phyloP scores from a whole-genome alignment of 192 early-diverging fungal species.

The Geosiphon pyriformis region DNA sequence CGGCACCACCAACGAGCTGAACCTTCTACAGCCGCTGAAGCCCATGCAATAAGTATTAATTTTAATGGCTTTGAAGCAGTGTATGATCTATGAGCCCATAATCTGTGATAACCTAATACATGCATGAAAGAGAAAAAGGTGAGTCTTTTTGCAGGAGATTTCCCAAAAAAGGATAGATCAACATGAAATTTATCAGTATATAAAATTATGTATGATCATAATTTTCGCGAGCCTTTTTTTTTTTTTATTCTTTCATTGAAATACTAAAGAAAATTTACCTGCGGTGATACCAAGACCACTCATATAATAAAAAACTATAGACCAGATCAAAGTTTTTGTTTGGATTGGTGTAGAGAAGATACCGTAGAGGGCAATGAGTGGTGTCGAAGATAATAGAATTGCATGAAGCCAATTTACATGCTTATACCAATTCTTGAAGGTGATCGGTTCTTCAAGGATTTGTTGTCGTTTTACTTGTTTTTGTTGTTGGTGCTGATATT shows the following conservation, averaged over 20 bases:
- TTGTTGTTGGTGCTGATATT: not conserved
- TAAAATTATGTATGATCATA: not conserved
- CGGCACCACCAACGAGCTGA: slow-evolving; percentile 84
- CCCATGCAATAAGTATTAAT: slow-evolving; percentile 57
- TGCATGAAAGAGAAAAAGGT: not conserved
- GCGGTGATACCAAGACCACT: slow-evolving; percentile 89
- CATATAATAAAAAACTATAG: slow-evolving; percentile 64
- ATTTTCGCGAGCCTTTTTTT: not conserved
- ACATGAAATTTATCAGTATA: not conserved
- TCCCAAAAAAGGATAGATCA: not conserved
- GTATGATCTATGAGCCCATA: slow-evolving; percentile 79
- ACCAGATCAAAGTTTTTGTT: slow-evolving; percentile 66
- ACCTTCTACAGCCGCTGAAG: slow-evolving; percentile 73
- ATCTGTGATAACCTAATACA: slow-evolving; percentile 68
- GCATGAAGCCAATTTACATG: slow-evolving; percentile 67
- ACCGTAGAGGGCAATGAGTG: slow-evolving; percentile 78
- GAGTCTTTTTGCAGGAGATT: not conserved
- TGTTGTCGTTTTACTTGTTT: not conserved
- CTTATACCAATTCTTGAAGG: slow-evolving; percentile 48
- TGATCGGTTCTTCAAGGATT: slow-evolving; percentile 29
- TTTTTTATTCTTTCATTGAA: not conserved
- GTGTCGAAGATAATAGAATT: slow-evolving; percentile 59
- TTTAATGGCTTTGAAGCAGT: slow-evolving; percentile 56
- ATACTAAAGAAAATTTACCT: slow-evolving; percentile 39
- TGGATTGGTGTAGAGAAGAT: slow-evolving; percentile 62